phyloP scores from a whole-genome alignment of 306 rosid species.

The Sophora flavescens region DNA sequence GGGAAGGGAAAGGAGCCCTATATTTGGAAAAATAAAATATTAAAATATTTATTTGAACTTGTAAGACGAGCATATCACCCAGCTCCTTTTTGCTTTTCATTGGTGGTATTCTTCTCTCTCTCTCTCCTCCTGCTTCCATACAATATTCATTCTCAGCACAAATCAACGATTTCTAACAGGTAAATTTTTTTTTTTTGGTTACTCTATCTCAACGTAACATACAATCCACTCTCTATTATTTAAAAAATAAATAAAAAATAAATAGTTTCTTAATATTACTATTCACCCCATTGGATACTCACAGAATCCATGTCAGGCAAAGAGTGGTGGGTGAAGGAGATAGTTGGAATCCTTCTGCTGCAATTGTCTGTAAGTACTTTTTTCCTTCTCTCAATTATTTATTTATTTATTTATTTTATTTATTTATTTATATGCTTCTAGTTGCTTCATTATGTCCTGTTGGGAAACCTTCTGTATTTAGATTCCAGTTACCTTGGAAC shows the following conservation, averaged over 20 bases:
- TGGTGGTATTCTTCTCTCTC: constrained; percentile 15
- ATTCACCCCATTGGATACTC: constrained; percentile 54
- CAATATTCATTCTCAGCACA: constrained; percentile 52
- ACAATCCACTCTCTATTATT: constrained; percentile 37
- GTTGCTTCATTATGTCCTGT: constrained; percentile 34
- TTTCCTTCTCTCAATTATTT: constrained; percentile 23
- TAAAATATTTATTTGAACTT: constrained; percentile 43
- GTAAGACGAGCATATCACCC: constrained; percentile 37
- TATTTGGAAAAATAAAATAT: constrained; percentile 46
- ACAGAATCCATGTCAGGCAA: constrained; percentile 64
- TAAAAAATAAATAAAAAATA: not conserved
- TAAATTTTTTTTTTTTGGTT: constrained; percentile 47
- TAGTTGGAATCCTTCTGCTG: constrained; percentile 23
- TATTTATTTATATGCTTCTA: constrained; percentile 1
- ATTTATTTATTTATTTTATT: no score
- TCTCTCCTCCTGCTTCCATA: constrained; percentile 36
- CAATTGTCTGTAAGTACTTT: constrained; percentile 26
- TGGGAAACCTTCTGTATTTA: constrained; percentile 25
- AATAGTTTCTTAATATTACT: constrained; percentile 37
- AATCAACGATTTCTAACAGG: constrained; percentile 53
- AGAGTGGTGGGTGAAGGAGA: constrained; percentile 34
- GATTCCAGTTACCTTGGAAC: constrained; percentile 50
- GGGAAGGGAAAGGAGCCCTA: constrained; percentile 47
- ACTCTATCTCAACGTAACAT: constrained; percentile 50
- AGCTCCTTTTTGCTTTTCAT: constrained; percentile 50